Base-by-base conservation (phyloP, 2,329 filamentous ascomycete species). In the Monosporascus cannonballus region DNA sequence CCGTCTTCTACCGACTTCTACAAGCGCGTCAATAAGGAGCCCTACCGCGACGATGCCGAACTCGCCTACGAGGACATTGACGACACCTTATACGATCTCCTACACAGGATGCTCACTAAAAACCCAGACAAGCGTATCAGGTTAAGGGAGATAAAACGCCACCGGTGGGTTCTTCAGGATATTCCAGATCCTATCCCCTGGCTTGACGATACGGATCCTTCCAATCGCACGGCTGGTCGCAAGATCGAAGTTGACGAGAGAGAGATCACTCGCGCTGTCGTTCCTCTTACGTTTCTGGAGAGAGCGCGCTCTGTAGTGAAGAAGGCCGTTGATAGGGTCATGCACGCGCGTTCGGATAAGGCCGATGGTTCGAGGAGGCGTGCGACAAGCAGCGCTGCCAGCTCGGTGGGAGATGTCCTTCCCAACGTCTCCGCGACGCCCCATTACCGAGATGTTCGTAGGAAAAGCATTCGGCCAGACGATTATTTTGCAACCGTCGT, bases 131-230 rank as follows among this genome's bases (percentile, higher is more conserved):
- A 92, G 70, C 85, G 94, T 39, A 96, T 99, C 63, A 88, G 89
- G 7, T 76, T 99, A 49, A 85, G 86, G 55, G 93, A 96, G 62
- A 93, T 97, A 63, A 97, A 97, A 69, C 86, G 89, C 55, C 94
- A 99, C 66, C 86, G 87, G 5, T 99, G 94, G 94, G 87, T 97
- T 17, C 77, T 93, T 1, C 77, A 86, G 53, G 91, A 87, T 57
- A 81, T 97, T 46, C 74, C 82, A 36, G 86, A 96, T 60, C 81
- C 86, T 38, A 75, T 83, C 34, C 77, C 79, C 9, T 99, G 94
- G 94, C 82, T 96, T n/a, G 90, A 96, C 61, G 90, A 96, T 57
- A 96, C 92, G 1, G 93, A 97, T 64, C 91, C 92, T 2, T 85
- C 84, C 38, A 81, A 86, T 37, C 86, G 86, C 54, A 86, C 85